Base-by-base conservation (phyloP, 257 asterid genomes). In the Gardenia jasminoides region DNA sequence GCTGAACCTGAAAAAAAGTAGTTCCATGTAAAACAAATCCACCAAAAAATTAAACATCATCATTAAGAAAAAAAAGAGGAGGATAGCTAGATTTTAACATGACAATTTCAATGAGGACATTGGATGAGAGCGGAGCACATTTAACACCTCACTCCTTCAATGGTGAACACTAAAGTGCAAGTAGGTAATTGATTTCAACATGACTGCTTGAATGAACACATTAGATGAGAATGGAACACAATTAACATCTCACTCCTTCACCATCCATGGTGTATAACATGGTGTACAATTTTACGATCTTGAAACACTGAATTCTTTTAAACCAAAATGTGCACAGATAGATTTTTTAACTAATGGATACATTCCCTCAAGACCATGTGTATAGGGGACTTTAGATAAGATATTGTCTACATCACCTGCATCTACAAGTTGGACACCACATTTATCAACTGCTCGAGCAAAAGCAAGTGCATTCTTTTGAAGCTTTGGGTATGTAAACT, bases 1-100 rank as follows among this genome's bases (percentile, higher is more conserved):
- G 92, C 87, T 88, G 97, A 77, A 96, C 97, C 99, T 96, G 99
- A 82, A 80, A 76, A 24, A 74, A 74, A 75, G 82, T 58, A 79
- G 46, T 72, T 54, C 80, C 48, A 58, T 76, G 70, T 75, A 82
- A 69, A 76, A 62, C 24, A 75, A 74, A 41, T 78, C 76, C 62
- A 54, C 1, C 76, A 43, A 61, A 9, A 61, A 68, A 59, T 36
- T n/a, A 67, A 72, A 39, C 48, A 61, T 33, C 48, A 77, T 41
- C 67, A 79, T 58, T 31, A 54, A 33, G 47, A 19, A 66, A 48
- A 74, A 54, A 66, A 48, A 74, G 19, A 19, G 77, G 67, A 30
- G 66, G 50, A 15, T 11, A 9, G 36, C 36, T 54, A 48, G 2
- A 19, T 17, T 31, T 3, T 26, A 73, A 20, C 20, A 31, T 30